Conservation (phyloP, 2,329 filamentous ascomycete genomes). For the Tolypocladium tropicale region DNA sequence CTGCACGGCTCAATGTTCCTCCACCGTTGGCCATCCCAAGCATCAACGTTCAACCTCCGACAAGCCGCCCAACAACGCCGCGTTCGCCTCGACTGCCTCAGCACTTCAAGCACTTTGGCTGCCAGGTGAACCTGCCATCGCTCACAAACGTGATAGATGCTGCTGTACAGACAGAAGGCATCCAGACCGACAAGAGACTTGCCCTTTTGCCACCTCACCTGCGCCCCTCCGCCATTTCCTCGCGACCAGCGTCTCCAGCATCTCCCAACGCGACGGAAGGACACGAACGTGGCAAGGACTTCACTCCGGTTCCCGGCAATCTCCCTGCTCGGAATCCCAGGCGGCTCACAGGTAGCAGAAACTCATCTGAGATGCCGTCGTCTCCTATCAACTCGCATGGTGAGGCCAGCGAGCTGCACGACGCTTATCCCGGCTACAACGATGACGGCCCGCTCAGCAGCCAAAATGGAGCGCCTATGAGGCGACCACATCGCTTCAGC, state of each 20-base stretch:
- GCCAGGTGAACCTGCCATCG: constrained; percentile 52
- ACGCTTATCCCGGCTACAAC: constrained; percentile 69
- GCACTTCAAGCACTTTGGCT: constrained; percentile 70
- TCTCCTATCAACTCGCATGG: constrained; percentile 30
- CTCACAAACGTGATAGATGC: constrained; percentile 19
- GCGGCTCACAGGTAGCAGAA: constrained; percentile 37
- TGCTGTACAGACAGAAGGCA: constrained; percentile 77
- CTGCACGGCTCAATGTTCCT: constrained; percentile 17
- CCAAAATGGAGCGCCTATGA: constrained; percentile 44
- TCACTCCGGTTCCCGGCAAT: constrained; percentile 41
- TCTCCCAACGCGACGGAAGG: constrained; percentile 35
- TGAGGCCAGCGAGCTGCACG: constrained; percentile 35
- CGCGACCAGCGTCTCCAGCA: constrained; percentile 46
- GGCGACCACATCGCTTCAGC: constrained; percentile 65
- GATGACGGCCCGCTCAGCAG: constrained; percentile 64
- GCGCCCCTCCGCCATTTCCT: constrained; percentile 65
- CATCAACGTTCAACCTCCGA: constrained; percentile 86
- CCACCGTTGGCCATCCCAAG: constrained; percentile 57
- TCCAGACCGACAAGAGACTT: constrained; percentile 69
- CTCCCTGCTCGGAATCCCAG: constrained; percentile 51
- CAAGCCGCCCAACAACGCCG: constrained; percentile 72
- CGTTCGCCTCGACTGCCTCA: constrained; percentile 66
- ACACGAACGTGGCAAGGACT: constrained; percentile 26
- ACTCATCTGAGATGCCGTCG: constrained; percentile 36
- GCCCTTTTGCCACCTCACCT: constrained; percentile 68